Evolutionary conservation across 75 land plant genomes (phyloP).

Genomic region (Pinus taeda): DNA sequence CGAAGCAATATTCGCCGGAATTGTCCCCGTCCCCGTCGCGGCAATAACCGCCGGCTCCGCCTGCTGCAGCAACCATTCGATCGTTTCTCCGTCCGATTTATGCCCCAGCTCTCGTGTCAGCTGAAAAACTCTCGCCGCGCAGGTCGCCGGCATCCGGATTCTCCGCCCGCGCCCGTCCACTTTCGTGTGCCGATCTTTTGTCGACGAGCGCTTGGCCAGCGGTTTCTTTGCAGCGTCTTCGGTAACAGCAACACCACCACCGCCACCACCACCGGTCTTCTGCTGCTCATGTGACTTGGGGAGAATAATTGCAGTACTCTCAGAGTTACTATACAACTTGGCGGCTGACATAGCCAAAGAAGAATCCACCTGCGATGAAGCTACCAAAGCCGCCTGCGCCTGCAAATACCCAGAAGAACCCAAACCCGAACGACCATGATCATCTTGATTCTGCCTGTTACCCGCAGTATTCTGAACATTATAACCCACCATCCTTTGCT

Average conservation of each 20-base stretch:
- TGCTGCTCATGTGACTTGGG: slow-evolving; percentile 1
- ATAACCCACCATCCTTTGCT: slow-evolving; percentile 25
- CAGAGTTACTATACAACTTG: slow-evolving; percentile 6
- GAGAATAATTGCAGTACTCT: background rate
- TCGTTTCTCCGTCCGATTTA: slow-evolving; percentile 90
- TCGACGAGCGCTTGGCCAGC: slow-evolving; percentile 78
- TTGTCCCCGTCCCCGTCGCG: slow-evolving; percentile 90
- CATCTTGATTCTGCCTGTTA: slow-evolving; percentile 26
- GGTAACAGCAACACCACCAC: background rate
- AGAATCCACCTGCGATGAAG: slow-evolving; percentile 31
- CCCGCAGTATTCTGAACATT: slow-evolving; percentile 30
- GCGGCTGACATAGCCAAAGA: slow-evolving; percentile 30
- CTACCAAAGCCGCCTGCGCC: background rate
- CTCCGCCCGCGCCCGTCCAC: slow-evolving; percentile 87
- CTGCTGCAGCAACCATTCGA: slow-evolving; percentile 88
- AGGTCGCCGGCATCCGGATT: slow-evolving; percentile 84
- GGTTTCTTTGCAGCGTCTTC: slow-evolving; percentile 43
- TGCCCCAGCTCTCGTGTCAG: slow-evolving; percentile 81
- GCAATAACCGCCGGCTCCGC: slow-evolving; percentile 90
- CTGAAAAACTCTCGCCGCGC: slow-evolving; percentile 88
- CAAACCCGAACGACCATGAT: slow-evolving; percentile 19
- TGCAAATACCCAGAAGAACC: slow-evolving; percentile 4
- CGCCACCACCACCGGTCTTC: background rate
- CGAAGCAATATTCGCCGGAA: slow-evolving; percentile 75
- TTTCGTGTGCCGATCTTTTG: slow-evolving; percentile 85